Conservation (phyloP, 202 grass and related monocot species). For the Setaria italica region DNA sequence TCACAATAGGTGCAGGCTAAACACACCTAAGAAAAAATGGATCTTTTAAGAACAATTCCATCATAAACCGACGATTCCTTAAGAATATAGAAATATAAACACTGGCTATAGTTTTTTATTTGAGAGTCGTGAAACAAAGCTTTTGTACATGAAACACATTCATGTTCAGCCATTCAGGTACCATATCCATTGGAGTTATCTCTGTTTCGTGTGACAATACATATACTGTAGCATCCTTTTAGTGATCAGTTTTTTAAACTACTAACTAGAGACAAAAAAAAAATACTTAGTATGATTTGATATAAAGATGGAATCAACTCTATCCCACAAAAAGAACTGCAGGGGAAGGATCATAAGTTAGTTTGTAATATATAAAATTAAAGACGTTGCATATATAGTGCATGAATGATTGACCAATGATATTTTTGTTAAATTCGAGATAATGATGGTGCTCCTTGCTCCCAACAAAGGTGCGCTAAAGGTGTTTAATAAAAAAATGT, state of each 20-base stretch:
- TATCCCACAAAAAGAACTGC: neutral
- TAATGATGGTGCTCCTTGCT: neutral
- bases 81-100: neutral
- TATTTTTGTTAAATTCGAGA: slow-evolving; percentile 5
- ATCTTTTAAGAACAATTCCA: neutral
- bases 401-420: neutral
- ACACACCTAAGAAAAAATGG: neutral
- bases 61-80: neutral
- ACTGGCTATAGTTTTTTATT: neutral
- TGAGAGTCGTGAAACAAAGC: neutral
- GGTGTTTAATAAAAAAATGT: neutral
- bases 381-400: neutral
- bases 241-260: neutral
- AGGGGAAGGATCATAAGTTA: neutral
- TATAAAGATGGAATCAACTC: neutral
- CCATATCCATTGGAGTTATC: neutral
- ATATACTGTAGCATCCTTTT: neutral
- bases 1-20: neutral
- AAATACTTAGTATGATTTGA: neutral
- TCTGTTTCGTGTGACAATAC: neutral
- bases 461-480: neutral
- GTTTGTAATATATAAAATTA: neutral
- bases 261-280: neutral
- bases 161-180: neutral
- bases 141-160: neutral